phyloP scores from a whole-genome alignment of 2,329 filamentous ascomycete genomes.

The Arthrobotrys megalospora region DNA sequence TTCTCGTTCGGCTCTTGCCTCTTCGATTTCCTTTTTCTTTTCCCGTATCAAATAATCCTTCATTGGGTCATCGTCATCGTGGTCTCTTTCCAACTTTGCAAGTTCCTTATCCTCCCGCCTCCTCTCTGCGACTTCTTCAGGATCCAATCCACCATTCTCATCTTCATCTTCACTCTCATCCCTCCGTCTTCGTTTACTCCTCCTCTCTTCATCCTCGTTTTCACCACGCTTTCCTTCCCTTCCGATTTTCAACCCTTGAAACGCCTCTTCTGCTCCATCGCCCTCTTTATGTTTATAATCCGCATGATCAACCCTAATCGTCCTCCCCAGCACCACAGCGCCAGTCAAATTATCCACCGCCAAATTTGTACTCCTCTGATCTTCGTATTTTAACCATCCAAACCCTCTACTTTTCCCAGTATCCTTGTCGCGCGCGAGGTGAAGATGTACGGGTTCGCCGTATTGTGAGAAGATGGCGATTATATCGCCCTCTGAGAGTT shows the following conservation, averaged over 20 bases:
- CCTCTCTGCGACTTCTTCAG: constrained; percentile 70
- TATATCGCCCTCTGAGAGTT: constrained; percentile 94
- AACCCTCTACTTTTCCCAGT: constrained; percentile 96
- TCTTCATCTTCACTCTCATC: constrained; percentile 66
- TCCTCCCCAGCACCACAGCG: constrained; percentile 82
- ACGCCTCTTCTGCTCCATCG: constrained; percentile 69
- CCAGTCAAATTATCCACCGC: constrained; percentile 97
- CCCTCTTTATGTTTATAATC: constrained; percentile 91
- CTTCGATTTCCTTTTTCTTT: constrained; percentile 89
- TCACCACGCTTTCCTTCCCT: constrained; percentile 69
- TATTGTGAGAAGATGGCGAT: constrained; percentile 98
- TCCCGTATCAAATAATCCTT: constrained; percentile 89
- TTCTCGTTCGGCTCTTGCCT: constrained; percentile 74
- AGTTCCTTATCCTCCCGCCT: constrained; percentile 82
- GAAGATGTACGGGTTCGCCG: constrained; percentile 93
- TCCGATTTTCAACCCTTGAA: constrained; percentile 74
- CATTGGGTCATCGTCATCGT: constrained; percentile 98
- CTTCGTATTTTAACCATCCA: constrained; percentile 97
- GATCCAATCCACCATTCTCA: constrained; percentile 67
- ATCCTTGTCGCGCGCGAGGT: constrained; percentile 93
- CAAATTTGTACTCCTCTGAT: constrained; percentile 94
- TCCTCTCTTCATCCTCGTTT: constrained; percentile 65
- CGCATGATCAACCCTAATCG: constrained; percentile 91
- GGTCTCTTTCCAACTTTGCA: constrained; percentile 79
- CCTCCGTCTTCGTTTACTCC: constrained; percentile 67